Conservation (phyloP, 202 grass and related monocot species). For the Setaria italica region DNA sequence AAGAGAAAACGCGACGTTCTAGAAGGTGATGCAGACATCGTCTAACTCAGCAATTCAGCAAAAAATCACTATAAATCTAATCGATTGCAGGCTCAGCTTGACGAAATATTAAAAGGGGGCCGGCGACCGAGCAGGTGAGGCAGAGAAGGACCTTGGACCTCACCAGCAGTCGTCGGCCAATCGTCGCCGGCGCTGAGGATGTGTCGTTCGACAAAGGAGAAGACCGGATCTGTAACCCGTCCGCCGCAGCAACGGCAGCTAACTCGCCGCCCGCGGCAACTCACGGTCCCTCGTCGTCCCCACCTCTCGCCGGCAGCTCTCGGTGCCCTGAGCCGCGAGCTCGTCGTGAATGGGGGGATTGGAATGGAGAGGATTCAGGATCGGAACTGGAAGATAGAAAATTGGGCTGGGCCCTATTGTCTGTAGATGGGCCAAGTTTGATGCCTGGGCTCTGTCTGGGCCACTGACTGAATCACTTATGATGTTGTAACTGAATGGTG, state of each 20-base stretch:
- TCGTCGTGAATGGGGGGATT: neutral
- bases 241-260: neutral
- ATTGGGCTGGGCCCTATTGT: neutral
- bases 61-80: neutral
- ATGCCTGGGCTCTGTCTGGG: neutral
- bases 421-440: neutral
- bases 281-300: neutral
- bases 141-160: neutral
- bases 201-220: too few species aligned
- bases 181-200: neutral
- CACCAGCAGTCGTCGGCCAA: neutral
- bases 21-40: neutral
- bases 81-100: too few species aligned
- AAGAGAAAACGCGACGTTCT: neutral
- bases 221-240: neutral
- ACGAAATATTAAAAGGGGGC: neutral
- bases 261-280: neutral
- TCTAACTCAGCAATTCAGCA: neutral
- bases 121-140: neutral
- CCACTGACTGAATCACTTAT: neutral
- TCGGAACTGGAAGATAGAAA: neutral
- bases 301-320: neutral
- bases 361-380: neutral
- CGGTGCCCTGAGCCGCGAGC: neutral
- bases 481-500: neutral